Base-by-base conservation (phyloP, 306 rosid genomes). In the Herpetospermum pedunculosum region DNA sequence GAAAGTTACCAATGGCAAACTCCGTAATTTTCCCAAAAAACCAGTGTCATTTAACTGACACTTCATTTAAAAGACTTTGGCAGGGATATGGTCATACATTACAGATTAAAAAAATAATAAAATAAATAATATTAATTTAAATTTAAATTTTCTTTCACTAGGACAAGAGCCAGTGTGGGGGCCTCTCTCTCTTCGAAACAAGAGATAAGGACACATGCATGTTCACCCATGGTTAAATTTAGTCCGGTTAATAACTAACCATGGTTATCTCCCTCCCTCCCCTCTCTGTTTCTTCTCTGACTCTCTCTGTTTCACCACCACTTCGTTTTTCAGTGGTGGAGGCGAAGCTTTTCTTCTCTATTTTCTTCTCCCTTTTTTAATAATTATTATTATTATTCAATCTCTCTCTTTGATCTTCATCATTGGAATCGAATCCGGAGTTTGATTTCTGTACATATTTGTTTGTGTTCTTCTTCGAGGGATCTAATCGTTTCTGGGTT, bases 141-240 rank as follows among this genome's bases (percentile, higher is more conserved):
- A 60, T 13, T 32, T 32, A 32, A 12, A 10, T 3, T n/a, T 15
- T 19, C 55, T 50, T 16, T 50, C 55, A 50, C 53, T 16, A 48
- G n/a, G 67, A 30, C 21, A 28, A 29, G 23, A 2, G 23, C 4
- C 16, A 63, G 70, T 30, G 70, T 63, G 70, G 70, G 70, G 47
- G 72, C 65, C 58, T 46, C 47, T 75, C 9, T 41, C 55, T 35
- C 69, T 16, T 43, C 68, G 74, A 74, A 80, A 82, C 62, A 75
- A 83, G 90, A 86, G 96, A 92, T 76, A 84, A 80, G 62, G 98
- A 92, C 98, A 85, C 89, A 87, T 90, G 97, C 96, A 83, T 90
- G 90, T 76, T 84, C 83, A 41, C 87, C 60, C 85, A 32, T 62
- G 67, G 72, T 76, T 79, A 30, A 65, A 43, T 23, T 14, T 21